Conservation (phyloP, 2,329 filamentous ascomycete species). For the Calonectria pteridis region DNA sequence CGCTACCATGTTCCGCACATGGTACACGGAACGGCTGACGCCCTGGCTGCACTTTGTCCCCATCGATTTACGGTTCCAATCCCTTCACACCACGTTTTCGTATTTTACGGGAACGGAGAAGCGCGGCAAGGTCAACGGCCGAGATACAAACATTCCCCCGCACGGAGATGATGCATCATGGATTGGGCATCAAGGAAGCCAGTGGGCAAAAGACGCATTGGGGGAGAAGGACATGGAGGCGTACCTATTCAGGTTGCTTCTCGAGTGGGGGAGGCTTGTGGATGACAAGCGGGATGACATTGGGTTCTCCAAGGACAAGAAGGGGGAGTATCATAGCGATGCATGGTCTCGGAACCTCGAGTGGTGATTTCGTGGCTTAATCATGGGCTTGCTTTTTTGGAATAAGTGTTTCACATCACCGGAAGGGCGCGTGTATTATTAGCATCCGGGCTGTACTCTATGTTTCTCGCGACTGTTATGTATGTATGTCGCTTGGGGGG, state of each 20-base stretch:
- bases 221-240: slow-evolving; percentile 82
- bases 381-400: not conserved
- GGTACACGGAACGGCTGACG: slow-evolving; percentile 80
- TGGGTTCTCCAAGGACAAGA: slow-evolving; percentile 48
- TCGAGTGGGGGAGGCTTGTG: slow-evolving; percentile 81
- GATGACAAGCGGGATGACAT: slow-evolving; percentile 69
- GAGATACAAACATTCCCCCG: slow-evolving; percentile 60
- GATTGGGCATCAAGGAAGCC: slow-evolving; percentile 75
- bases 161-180: slow-evolving; percentile 67
- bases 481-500: not conserved
- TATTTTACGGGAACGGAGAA: slow-evolving; percentile 76
- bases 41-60: slow-evolving; percentile 88
- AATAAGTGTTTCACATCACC: not conserved
- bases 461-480: slow-evolving; percentile 10
- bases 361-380: slow-evolving; percentile 33
- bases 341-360: slow-evolving; percentile 45
- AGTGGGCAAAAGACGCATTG: slow-evolving; percentile 74
- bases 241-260: slow-evolving; percentile 81
- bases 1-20: slow-evolving; percentile 79
- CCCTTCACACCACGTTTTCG: slow-evolving; percentile 78
- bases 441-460: not conserved
- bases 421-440: slow-evolving; percentile 3
- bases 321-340: slow-evolving; percentile 46
- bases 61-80: slow-evolving; percentile 79
- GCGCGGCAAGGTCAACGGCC: slow-evolving; percentile 57